Percentiles rank a stretch among this genome's conserved stretches.
Evolutionary conservation across 176 grass and related monocot species (phyloP).

Genomic region (Triticum monococcum): DNA sequence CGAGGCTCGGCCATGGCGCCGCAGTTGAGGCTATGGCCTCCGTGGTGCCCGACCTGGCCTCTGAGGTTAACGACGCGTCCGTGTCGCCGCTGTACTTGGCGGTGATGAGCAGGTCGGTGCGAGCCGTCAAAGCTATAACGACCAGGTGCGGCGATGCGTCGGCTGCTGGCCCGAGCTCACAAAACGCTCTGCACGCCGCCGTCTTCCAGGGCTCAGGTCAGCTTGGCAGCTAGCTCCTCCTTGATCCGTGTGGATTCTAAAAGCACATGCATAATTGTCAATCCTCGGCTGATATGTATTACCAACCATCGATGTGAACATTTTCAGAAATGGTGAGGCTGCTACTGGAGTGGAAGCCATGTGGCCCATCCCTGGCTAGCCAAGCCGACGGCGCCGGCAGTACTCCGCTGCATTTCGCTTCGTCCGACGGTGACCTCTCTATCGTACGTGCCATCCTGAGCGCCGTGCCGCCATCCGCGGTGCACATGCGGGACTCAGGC

Average conservation of each 20-base stretch:
- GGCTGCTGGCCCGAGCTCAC: background rate
- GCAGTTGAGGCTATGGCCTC: background rate
- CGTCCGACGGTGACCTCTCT: background rate
- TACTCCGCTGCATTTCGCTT: conserved; percentile 23
- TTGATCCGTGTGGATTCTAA: too few species aligned
- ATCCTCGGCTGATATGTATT: background rate
- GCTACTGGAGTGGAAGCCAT: conserved; percentile 1
- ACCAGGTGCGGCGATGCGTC: background rate
- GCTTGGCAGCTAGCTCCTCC: background rate
- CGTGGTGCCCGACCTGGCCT: background rate
- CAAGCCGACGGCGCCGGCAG: background rate
- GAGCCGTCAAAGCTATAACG: background rate
- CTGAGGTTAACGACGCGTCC: background rate
- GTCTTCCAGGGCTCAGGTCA: conserved; percentile 1
- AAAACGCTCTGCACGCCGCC: conserved; percentile 33
- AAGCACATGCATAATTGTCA: too few species aligned
- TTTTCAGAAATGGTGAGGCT: background rate
- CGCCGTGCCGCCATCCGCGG: background rate
- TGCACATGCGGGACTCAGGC: background rate
- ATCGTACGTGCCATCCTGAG: background rate
- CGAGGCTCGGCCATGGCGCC: background rate
- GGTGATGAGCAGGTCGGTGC: background rate
- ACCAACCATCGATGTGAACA: background rate
- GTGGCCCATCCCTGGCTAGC: background rate
- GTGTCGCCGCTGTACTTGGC: conserved; percentile 34